These are phyloP conservation scores for Barnettozyma botsteinii DNA, from an alignment of 805 yeast genomes.

Conservation along the genomic window DNA sequence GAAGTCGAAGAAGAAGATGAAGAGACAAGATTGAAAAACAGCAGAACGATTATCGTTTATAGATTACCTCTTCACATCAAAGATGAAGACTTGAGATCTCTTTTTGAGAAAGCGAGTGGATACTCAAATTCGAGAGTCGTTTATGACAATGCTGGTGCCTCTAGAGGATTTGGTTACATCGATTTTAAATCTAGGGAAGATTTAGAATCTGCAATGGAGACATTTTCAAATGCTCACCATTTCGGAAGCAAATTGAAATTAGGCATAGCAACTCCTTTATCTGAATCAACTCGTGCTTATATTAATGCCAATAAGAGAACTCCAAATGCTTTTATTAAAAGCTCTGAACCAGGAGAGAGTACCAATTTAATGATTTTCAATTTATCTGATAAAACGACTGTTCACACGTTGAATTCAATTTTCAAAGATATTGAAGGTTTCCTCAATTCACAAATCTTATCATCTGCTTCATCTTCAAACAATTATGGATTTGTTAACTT, in stretches of 20 bases:
- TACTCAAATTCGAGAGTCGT: neutral
- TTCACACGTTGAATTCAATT: neutral
- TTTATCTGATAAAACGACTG: neutral
- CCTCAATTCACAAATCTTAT: neutral
- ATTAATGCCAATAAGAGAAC: neutral
- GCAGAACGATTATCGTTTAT: neutral
- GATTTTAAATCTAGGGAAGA: neutral
- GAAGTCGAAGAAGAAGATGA: neutral
- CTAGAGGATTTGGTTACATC: conserved; percentile 1
- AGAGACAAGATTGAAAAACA: neutral
- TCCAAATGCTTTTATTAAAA: neutral
- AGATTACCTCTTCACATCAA: neutral
- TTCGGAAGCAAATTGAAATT: neutral
- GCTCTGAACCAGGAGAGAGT: neutral
- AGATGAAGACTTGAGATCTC: neutral
- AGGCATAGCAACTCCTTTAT: neutral
- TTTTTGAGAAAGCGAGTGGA: neutral
- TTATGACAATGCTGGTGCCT: neutral
- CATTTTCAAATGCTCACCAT: neutral
- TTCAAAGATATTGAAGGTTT: neutral
- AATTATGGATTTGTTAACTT: neutral
- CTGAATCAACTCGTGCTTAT: neutral
- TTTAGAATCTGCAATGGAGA: neutral
- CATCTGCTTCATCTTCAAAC: neutral
- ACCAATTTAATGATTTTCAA: neutral